Base-by-base conservation (phyloP, 305 asterid species). In the Withania somnifera region DNA sequence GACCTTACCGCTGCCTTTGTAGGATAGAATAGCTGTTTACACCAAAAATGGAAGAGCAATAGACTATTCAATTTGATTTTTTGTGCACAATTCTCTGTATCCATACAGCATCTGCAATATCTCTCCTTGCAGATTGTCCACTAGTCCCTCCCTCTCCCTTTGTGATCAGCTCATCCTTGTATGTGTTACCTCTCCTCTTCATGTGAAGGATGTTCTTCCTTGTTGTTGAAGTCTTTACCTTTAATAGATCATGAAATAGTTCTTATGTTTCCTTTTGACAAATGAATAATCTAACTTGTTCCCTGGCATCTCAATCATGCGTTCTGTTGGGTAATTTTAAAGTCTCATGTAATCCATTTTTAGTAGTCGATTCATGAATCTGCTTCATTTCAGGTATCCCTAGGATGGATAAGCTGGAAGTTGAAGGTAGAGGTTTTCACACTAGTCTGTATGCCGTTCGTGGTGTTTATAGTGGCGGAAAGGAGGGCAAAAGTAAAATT, bases 391-490 rank as follows among this genome's bases (percentile, higher is more conserved):
- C 91, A 97, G 99, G 99, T 60, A 81, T 88, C 86, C 99, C 99
- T 82, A 89, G 89, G 88, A 92, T 97, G 75, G 91, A 88, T 88
- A 97, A 95, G 90, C 95, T 97, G 86, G 99, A 97, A 86, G 95
- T 97, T 81, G 99, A 97, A 87, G 99, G 99, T 69, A 93, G 98
- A 84, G 99, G 99, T 80, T 97, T 91, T 88, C 99, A 97, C 90
- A 97, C 98, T 77, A 97, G 92, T 84, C 89, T 97, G 86, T 97
- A 95, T 75, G 93, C 98, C 51, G 94, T 97, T 24, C 92, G 94
- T 82, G 99, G 99, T 40, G 79, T 84, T 83, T 97, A 97, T 81
- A 93, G 93, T 50, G 99, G 99, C 7, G 99, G 99, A 57, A 97
- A 89, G 83, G 99, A 97, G 88, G 99, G 99, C 19, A 95, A 97